Evolutionary conservation across 352 stramenopile genomes (phyloP).

Genomic region (Achlya hypogyna): DNA sequence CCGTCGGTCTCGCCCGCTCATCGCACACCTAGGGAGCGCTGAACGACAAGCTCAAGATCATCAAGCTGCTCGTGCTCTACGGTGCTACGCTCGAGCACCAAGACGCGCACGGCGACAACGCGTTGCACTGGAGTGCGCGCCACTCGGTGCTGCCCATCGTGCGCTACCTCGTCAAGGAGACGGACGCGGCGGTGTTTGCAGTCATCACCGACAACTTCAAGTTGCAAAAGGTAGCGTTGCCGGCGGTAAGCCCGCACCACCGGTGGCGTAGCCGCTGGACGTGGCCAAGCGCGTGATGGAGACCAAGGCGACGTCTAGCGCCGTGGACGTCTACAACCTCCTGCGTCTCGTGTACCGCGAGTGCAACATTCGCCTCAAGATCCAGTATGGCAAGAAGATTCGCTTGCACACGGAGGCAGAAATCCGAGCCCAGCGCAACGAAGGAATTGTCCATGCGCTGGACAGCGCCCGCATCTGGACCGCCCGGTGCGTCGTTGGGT

Average conservation of each 20-base stretch:
- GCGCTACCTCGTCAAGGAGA: constrained; percentile 49
- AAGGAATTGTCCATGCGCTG: constrained; percentile 28
- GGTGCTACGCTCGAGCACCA: constrained; percentile 33
- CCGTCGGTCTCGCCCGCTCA: not conserved
- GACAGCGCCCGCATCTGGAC: constrained; percentile 26
- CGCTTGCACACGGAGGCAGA: constrained; percentile 22
- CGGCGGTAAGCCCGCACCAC: not conserved
- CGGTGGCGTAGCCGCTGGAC: constrained; percentile 33
- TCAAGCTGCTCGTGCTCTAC: constrained; percentile 37
- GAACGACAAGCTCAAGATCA: constrained; percentile 34
- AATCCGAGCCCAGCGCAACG: constrained; percentile 11
- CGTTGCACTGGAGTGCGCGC: constrained; percentile 59
- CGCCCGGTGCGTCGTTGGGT: not conserved
- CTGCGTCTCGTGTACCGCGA: constrained; percentile 35
- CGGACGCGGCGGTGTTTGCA: constrained; percentile 38
- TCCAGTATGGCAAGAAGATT: constrained; percentile 42
- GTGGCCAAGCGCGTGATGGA: constrained; percentile 39
- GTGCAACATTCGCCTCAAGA: constrained; percentile 54
- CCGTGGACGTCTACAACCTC: constrained; percentile 31
- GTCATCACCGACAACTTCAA: constrained; percentile 46
- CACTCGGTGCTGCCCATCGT: constrained; percentile 37
- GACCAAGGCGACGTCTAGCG: constrained; percentile 23
- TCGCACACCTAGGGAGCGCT: constrained; percentile 26
- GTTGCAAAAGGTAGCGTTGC: constrained; percentile 33
- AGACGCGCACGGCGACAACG: constrained; percentile 55